phyloP scores from a whole-genome alignment of 2,329 filamentous ascomycete species.

The Tolypocladium sp. region DNA sequence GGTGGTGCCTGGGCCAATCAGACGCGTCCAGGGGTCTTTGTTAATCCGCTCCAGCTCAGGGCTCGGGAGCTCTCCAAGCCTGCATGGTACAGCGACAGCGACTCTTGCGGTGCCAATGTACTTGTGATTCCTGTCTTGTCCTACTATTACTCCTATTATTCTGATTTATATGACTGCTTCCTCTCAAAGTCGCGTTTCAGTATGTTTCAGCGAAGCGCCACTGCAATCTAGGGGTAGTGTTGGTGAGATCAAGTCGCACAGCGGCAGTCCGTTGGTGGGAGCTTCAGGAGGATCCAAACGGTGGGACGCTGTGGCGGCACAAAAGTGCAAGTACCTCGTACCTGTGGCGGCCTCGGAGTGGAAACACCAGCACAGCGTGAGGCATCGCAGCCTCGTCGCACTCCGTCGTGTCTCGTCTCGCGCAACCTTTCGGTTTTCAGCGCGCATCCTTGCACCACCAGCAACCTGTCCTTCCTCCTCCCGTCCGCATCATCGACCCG shows the following conservation, averaged over 20 bases:
- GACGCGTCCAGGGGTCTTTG: background rate
- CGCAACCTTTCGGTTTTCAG: background rate
- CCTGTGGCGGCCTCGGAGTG: background rate
- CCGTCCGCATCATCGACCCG: background rate
- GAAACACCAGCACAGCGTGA: background rate
- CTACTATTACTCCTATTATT: no score
- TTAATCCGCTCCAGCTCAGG: background rate
- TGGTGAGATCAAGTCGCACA: no score
- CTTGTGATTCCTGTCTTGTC: background rate
- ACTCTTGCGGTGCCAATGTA: background rate
- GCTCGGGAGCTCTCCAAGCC: background rate
- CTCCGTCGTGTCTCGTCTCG: background rate
- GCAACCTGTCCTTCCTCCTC: background rate
- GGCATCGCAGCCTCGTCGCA: constrained; percentile 8
- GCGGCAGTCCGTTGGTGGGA: background rate
- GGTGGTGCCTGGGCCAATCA: background rate
- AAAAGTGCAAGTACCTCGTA: background rate
- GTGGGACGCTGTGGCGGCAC: background rate
- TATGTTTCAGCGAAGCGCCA: background rate
- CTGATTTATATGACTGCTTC: no score
- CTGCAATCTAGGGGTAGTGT: background rate
- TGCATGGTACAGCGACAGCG: background rate
- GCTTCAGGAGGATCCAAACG: background rate
- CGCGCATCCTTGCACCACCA: background rate
- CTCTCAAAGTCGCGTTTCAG: background rate